A percentile compares a stretch with the other conserved stretches of the same genome.
These are phyloP conservation scores for Xanthoceras sorbifolium DNA, from an alignment of 345 rosid species.

Conservation along the genomic window DNA sequence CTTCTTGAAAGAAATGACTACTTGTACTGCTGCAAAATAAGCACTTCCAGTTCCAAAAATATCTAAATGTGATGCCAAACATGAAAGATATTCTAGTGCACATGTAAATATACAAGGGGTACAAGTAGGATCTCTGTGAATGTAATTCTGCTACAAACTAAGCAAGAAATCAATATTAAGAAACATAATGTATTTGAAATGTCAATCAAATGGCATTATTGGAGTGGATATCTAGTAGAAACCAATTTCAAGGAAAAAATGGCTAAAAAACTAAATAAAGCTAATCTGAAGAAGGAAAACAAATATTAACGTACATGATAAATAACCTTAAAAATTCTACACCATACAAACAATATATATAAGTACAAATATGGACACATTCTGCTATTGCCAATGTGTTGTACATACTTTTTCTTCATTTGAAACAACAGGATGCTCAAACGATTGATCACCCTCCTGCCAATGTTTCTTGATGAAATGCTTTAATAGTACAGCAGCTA, in stretches of 20 bases:
- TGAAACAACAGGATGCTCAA: constrained; percentile 74
- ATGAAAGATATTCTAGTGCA: neutral
- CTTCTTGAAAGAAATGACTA: neutral
- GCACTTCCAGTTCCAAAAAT: neutral
- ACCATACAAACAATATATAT: neutral
- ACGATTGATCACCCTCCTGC: constrained; percentile 82
- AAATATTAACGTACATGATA: neutral
- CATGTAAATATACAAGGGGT: neutral
- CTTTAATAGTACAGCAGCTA: constrained; percentile 92
- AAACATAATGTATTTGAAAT: neutral
- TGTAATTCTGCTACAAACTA: neutral
- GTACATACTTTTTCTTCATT: constrained; percentile 68
- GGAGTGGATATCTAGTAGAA: neutral
- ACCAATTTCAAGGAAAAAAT: constrained; percentile 1
- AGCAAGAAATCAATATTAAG: neutral
- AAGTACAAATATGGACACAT: neutral
- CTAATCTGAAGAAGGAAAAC: neutral
- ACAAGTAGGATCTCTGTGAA: neutral
- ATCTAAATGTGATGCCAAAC: neutral
- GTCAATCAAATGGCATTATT: neutral
- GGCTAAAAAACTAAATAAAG: neutral
- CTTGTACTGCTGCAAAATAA: too few relatives aligned
- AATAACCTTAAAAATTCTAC: neutral
- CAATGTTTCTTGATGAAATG: constrained; percentile 89
- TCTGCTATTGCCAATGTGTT: neutral